phyloP scores from a whole-genome alignment of 345 rosid species.

The Eucalyptus cloeziana region DNA sequence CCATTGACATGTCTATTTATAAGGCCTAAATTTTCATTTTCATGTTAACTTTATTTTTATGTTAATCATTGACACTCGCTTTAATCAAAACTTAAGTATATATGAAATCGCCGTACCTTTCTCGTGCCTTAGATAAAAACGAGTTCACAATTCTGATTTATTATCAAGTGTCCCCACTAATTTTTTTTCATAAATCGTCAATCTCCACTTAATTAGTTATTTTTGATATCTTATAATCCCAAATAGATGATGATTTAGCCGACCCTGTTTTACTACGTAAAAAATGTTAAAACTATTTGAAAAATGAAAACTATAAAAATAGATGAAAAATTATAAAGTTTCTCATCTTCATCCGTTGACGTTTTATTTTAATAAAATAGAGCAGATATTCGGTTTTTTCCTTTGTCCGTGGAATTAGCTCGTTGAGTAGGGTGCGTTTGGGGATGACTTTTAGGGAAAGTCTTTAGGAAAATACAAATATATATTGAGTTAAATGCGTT shows the following conservation, averaged over 20 bases:
- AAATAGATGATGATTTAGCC: neutral
- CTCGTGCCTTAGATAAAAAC: neutral
- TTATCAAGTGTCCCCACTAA: accelerated
- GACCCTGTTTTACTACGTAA: neutral
- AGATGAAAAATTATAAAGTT: neutral
- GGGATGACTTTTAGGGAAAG: no score
- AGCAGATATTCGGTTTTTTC: neutral
- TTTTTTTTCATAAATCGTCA: neutral
- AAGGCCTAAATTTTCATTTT: neutral
- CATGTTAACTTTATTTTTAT: neutral
- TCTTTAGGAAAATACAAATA: no score
- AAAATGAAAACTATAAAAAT: neutral
- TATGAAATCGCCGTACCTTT: accelerated
- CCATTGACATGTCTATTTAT: accelerated
- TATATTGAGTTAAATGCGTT: no score
- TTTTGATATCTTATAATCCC: neutral
- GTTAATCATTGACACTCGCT: neutral
- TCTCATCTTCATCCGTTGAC: neutral
- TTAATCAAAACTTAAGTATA: neutral
- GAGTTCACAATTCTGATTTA: neutral
- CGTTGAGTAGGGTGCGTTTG: no score
- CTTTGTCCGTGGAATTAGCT: neutral
- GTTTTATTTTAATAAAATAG: neutral
- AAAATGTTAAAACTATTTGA: neutral
- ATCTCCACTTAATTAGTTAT: neutral